These are phyloP conservation scores for Phytophthora crassamura DNA, from an alignment of 352 stramenopile genomes.

Conservation along the genomic window DNA sequence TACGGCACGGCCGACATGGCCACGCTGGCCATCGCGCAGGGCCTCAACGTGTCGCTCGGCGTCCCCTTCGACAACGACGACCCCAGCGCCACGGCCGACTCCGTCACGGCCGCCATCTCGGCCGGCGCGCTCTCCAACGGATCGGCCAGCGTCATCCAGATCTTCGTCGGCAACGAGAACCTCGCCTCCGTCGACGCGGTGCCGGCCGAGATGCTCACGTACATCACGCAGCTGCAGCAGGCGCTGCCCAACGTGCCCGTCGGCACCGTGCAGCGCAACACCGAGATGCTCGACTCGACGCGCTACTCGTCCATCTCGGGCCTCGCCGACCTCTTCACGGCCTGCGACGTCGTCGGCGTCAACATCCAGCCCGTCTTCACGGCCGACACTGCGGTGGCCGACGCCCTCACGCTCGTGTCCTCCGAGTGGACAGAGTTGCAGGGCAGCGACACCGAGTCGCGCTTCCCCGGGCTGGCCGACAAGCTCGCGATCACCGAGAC, in stretches of 20 bases:
- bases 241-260: slow-evolving; percentile 39
- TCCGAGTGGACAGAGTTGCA: slow-evolving; percentile 54
- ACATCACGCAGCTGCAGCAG: slow-evolving; percentile 49
- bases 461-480: slow-evolving; percentile 48
- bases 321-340: slow-evolving; percentile 48
- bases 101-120: slow-evolving; percentile 47
- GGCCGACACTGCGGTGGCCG: slow-evolving; percentile 32
- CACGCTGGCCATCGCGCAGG: slow-evolving; percentile 47
- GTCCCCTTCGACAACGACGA: slow-evolving; percentile 53
- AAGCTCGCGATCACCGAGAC: slow-evolving; percentile 71
- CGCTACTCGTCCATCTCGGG: slow-evolving; percentile 43
- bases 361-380: slow-evolving; percentile 81
- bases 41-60: slow-evolving; percentile 55
- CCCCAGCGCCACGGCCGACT: slow-evolving; percentile 35
- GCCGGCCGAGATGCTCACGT: slow-evolving; percentile 46
- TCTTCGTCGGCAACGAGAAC: slow-evolving; percentile 75
- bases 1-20: slow-evolving; percentile 48
- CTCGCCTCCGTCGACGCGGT: slow-evolving; percentile 40
- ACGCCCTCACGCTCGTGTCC: slow-evolving; percentile 51
- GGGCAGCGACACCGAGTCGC: slow-evolving; percentile 39
- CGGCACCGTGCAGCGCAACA: slow-evolving; percentile 61
- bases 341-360: slow-evolving; percentile 68
- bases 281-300: slow-evolving; percentile 51
- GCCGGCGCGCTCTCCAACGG: slow-evolving; percentile 38
- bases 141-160: slow-evolving; percentile 46